A percentile compares a stretch with the other conserved stretches of the same genome.
phyloP scores from a whole-genome alignment of 164 flowering plant species.

The Vitis rotundifolia region DNA sequence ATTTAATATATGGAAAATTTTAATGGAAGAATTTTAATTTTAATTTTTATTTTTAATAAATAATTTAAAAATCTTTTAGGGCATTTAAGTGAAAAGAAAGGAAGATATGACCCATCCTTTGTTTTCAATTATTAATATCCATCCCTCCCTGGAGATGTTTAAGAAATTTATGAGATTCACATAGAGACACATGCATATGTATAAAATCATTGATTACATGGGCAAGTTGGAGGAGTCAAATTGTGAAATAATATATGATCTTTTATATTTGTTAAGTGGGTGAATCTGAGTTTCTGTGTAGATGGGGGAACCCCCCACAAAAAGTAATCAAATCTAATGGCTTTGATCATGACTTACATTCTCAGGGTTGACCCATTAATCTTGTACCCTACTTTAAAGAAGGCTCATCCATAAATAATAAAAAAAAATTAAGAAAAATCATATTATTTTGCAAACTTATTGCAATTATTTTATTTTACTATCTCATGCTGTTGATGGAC shows the following conservation, averaged over 20 bases:
- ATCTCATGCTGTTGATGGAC: slow-evolving; percentile 12
- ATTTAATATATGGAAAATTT: too few relatives aligned
- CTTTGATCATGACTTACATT: slow-evolving; percentile 3
- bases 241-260: neutral
- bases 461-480: neutral
- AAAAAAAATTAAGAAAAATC: neutral
- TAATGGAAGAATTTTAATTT: too few relatives aligned
- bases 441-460: neutral
- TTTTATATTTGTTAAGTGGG: neutral
- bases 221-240: too few relatives aligned
- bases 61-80: too few relatives aligned
- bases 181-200: too few relatives aligned
- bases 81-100: too few relatives aligned
- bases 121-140: too few relatives aligned
- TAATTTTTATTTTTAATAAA: too few relatives aligned
- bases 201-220: too few relatives aligned
- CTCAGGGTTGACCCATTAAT: slow-evolving; percentile 13
- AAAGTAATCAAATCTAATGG: slow-evolving; percentile 12
- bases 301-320: neutral
- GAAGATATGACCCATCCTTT: too few relatives aligned
- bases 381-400: neutral
- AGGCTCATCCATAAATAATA: slow-evolving; percentile 9
- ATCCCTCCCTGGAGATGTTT: too few relatives aligned
- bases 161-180: too few relatives aligned
- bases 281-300: neutral